Percentiles rank a stretch among this genome's conserved stretches.
phyloP scores from a whole-genome alignment of 768 basidiomycete species.

The Mycena filopes region DNA sequence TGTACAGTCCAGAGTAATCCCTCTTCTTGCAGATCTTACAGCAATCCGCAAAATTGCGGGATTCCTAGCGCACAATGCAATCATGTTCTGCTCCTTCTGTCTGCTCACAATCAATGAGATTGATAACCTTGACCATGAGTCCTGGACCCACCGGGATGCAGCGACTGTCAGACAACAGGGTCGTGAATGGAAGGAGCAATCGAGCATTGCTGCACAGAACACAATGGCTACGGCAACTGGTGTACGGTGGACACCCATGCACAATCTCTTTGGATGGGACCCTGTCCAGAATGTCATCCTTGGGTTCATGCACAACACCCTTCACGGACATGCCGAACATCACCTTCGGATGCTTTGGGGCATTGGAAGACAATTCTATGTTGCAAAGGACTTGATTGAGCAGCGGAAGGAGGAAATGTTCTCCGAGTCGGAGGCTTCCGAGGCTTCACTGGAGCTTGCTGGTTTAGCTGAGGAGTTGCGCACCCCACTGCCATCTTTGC shows the following conservation, averaged over 20 bases:
- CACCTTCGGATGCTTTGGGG: slow-evolving; percentile 34
- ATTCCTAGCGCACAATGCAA: slow-evolving; percentile 16
- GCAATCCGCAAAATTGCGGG: slow-evolving; percentile 28
- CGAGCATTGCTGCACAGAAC: too few relatives aligned
- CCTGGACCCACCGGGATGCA: too few relatives aligned
- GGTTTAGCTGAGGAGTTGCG: too few relatives aligned
- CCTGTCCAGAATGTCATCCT: slow-evolving; percentile 29
- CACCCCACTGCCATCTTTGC: too few relatives aligned
- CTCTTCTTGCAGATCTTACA: slow-evolving; percentile 29
- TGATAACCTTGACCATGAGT: too few relatives aligned
- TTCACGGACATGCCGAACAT: slow-evolving; percentile 29
- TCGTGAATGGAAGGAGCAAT: too few relatives aligned
- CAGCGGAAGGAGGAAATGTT: neutral
- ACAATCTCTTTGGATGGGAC: slow-evolving; percentile 22
- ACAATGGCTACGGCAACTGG: slow-evolving; percentile 5
- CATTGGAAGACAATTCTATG: slow-evolving; percentile 23
- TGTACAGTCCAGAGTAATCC: slow-evolving; percentile 23
- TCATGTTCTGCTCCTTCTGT: slow-evolving; percentile 36
- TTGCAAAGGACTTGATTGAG: too few relatives aligned
- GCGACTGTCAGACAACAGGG: too few relatives aligned
- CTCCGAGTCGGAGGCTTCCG: neutral
- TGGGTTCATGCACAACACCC: slow-evolving; percentile 35
- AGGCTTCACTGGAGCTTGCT: neutral
- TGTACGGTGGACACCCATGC: slow-evolving; percentile 28
- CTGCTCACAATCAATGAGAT: neutral